phyloP scores from a whole-genome alignment of 2,329 filamentous ascomycete species.

The Cercospora sp. region DNA sequence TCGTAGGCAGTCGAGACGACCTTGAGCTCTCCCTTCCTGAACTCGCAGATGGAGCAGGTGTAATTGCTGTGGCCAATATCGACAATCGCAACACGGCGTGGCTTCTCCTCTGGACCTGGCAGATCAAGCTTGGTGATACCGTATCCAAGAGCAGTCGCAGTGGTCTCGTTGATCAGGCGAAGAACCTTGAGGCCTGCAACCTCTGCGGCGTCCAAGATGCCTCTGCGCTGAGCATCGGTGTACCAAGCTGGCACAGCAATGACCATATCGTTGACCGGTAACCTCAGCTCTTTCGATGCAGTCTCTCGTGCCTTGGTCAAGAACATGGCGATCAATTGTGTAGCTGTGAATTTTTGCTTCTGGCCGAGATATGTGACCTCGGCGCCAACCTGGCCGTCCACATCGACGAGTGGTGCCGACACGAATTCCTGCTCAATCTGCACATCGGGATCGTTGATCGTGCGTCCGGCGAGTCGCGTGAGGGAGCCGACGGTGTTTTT shows the following conservation, averaged over 20 bases:
- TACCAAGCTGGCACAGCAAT: slow-evolving; percentile 97
- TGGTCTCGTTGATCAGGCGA: slow-evolving; percentile 96
- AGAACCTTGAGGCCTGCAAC: slow-evolving; percentile 91
- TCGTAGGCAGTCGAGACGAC: slow-evolving; percentile 93
- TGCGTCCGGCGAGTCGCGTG: slow-evolving; percentile 88
- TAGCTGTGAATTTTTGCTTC: slow-evolving; percentile 93
- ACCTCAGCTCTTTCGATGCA: slow-evolving; percentile 79
- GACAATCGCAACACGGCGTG: slow-evolving; percentile 84
- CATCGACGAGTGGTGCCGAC: slow-evolving; percentile 80
- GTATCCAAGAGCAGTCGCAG: slow-evolving; percentile 90
- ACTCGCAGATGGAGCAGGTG: slow-evolving; percentile 91
- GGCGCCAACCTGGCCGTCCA: slow-evolving; percentile 91
- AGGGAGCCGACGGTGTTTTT: slow-evolving; percentile 96
- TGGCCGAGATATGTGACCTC: slow-evolving; percentile 92
- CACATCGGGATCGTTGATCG: slow-evolving; percentile 85
- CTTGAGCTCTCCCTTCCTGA: slow-evolving; percentile 91
- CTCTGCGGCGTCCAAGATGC: slow-evolving; percentile 85
- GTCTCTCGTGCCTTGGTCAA: slow-evolving; percentile 91
- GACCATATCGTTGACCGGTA: slow-evolving; percentile 89
- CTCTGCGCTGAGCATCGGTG: slow-evolving; percentile 88
- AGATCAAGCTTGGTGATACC: slow-evolving; percentile 98
- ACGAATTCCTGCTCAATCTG: slow-evolving; percentile 90
- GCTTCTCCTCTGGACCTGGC: slow-evolving; percentile 83
- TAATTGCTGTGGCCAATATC: slow-evolving; percentile 98
- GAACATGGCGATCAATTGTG: slow-evolving; percentile 93